Conservation (phyloP, 1,139 yeast species). For the Magnusiomyces magnusii region DNA sequence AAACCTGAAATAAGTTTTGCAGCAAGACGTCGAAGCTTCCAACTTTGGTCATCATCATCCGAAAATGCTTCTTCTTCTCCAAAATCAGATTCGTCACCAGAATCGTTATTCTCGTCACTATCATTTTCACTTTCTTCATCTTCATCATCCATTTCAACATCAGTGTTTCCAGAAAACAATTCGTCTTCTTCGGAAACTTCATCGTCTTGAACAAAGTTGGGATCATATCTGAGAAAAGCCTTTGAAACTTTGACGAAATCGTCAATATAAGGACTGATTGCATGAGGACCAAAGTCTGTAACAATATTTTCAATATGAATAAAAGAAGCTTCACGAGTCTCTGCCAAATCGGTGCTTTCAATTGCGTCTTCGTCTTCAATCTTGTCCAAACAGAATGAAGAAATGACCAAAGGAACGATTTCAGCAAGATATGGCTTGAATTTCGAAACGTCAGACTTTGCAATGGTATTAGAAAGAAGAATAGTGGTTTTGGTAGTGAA, state of each 20-base stretch:
- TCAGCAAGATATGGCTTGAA: slow-evolving; percentile 19
- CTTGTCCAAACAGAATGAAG: slow-evolving; percentile 20
- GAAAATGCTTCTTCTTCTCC: slow-evolving; percentile 42
- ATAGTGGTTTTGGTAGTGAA: slow-evolving; percentile 16
- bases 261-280: slow-evolving; percentile 27
- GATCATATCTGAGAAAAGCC: slow-evolving; percentile 49
- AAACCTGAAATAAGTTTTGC: slow-evolving; percentile 41
- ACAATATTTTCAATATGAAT: slow-evolving; percentile 29
- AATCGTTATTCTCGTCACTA: slow-evolving; percentile 20
- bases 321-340: slow-evolving; percentile 31
- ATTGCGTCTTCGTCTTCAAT: slow-evolving; percentile 17
- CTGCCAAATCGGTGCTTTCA: slow-evolving; percentile 23
- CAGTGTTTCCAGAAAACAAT: slow-evolving; percentile 23
- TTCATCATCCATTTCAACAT: slow-evolving; percentile 19
- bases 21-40: slow-evolving; percentile 60
- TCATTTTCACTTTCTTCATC: slow-evolving; percentile 7
- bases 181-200: slow-evolving; percentile 34
- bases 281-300: slow-evolving; percentile 17
- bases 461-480: slow-evolving; percentile 17
- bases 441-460: not conserved
- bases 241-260: slow-evolving; percentile 36
- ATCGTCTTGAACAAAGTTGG: slow-evolving; percentile 41
- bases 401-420: slow-evolving; percentile 23
- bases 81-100: slow-evolving; percentile 40
- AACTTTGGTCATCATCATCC: slow-evolving; percentile 49